Evolutionary conservation across 2,329 filamentous ascomycete genomes (phyloP), one percentile per base, ranked within the genome.

Genomic region (Orbilia ellipsospora): DNA sequence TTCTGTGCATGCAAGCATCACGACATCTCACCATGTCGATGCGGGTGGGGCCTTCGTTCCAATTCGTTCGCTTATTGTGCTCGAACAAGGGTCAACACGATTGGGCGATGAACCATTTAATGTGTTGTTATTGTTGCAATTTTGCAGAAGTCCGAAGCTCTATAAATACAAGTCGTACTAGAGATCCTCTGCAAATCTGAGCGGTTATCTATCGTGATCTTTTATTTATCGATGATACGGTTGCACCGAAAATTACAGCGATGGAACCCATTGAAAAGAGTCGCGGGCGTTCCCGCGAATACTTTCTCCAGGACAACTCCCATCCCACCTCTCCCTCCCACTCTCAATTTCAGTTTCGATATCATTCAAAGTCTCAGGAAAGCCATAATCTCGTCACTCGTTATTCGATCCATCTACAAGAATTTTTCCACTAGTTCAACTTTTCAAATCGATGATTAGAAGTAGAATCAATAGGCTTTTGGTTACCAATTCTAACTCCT

Each of bases 51-150:
- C 15, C 36, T 23, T 23, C 18, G 10, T 56, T 73, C 68, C 61
- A 55, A 66, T 73, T 61, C 44, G 68, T 26, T 73, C 68, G 68
- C 48, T 73, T 73, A 50, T n/a, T 5, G 23, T 45, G 31, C 20
- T n/a, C 31, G 18, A 20, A 44, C 67, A 64, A 16, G 67, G 63
- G 52, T 16, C 1, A 52, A 36, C 5, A 36, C 31, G 10, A 36
- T 7, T 36, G 5, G 5, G 3, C 13, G 13, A 57, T 63, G 40
- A 64, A 60, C 67, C 64, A 54, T 54, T 63, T 54, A 45, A 45
- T 26, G 66, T 57, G 66, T 70, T 70, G 66, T 15, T 51, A 56
- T 57, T 63, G 66, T 63, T 57, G 66, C 2, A 56, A 50, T 23
- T 62, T 68, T 69, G 8, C 3, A 10, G 28, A 3, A 5, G 12